Evolutionary conservation across 768 basidiomycete species (phyloP).

Genomic region (Boletus rufocinnamomeus): DNA sequence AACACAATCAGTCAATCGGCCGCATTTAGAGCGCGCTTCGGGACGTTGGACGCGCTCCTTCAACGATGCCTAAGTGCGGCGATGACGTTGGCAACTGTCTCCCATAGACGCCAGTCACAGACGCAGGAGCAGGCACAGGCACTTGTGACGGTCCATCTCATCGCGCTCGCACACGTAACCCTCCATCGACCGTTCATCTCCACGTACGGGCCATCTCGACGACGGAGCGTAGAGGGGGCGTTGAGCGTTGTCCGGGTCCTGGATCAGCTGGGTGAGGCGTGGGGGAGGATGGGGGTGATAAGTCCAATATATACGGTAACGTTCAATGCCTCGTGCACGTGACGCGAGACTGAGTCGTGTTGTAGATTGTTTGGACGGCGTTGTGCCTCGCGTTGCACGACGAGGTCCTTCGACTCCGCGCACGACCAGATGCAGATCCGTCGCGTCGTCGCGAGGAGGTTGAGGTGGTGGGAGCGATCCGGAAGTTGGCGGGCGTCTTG

Average conservation of each 20-base stretch:
- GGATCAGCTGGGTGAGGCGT: conserved; percentile 14
- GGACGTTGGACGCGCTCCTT: conserved; percentile 48
- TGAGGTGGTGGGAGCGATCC: conserved; percentile 18
- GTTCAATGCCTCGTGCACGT: neutral
- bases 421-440: conserved; percentile 2
- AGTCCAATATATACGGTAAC: conserved; percentile 25
- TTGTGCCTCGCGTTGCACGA: conserved; percentile 25
- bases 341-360: neutral
- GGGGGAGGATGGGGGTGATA: neutral
- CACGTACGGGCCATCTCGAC: conserved; percentile 15
- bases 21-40: conserved; percentile 46
- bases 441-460: conserved; percentile 15
- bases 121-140: conserved; percentile 2
- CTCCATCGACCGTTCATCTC: conserved; percentile 26
- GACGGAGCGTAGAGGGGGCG: conserved; percentile 20
- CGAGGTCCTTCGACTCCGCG: conserved; percentile 23
- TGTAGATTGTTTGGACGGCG: conserved; percentile 28
- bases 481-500: conserved; percentile 17
- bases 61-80: conserved; percentile 29
- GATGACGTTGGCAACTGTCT: conserved; percentile 3
- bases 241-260: conserved; percentile 18
- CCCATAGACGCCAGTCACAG: neutral
- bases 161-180: conserved; percentile 27
- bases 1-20: conserved; percentile 44
- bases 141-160: conserved; percentile 21